Evolutionary conservation across 192 early-diverging fungal species (phyloP), one percentile per base, ranked within the genome.

Genomic region (Chytriomyces sp.): DNA sequence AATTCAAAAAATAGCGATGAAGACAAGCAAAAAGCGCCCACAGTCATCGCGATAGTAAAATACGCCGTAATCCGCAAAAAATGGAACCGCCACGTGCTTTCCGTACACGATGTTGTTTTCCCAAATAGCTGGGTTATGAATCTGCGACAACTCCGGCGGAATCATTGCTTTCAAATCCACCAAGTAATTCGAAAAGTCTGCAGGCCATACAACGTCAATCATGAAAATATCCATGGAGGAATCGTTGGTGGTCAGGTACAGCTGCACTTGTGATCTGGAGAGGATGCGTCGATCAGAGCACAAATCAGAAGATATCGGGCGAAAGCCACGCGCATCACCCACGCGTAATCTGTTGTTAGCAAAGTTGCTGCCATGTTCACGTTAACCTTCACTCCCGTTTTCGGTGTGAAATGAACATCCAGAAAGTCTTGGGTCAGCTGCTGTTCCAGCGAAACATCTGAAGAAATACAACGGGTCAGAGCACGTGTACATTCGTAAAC

Each of bases 31-130:
- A 64, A 64, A 20, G 16, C 16, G 11, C 26, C 26, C 6, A 64
- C 64, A 60, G 28, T 72, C 70, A 9, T 45, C 50, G 18, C 70
- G 48, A 44, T 72, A 72, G 16, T 57, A 72, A 23, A 72, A 60
- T 5, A 72, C 53, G 23, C 70, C 70, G 11, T 72, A 72, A 28
- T 72, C 61, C 60, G 67, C 70, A 49, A 76, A 71, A 61, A 63
- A 20, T 18, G 47, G 77, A 26, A 53, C 0, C 45, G 57, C 70
- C 47, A 72, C 70, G 53, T 57, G 53, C 20, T 5, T 13, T 57
- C 53, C 53, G 20, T 57, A n/a, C 53, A 57, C 53, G 13, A 57
- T 20, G 5, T 20, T 20, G 20, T 57, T 57, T n/a, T 57, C 20
- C 53, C 53, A 57, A 20, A 57, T 57, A 20, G 53, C 20, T 13